Evolutionary conservation across 768 basidiomycete genomes (phyloP).

Genomic region (Hygrophoropsis aurantiaca): DNA sequence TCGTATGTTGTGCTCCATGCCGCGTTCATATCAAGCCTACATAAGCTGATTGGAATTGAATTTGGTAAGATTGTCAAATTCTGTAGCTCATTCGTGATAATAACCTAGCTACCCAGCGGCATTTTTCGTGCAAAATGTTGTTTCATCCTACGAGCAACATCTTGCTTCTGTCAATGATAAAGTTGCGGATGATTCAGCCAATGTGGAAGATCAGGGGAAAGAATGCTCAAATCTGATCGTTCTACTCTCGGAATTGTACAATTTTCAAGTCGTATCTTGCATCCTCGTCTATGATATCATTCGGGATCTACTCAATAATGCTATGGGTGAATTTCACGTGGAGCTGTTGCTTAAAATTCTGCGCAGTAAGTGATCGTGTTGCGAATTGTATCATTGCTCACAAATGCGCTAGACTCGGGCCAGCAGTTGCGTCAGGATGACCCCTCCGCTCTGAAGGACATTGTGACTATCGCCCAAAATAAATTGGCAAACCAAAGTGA

Average conservation of each 20-base stretch:
- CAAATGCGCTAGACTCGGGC: constrained; percentile 71
- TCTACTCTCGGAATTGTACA: constrained; percentile 90
- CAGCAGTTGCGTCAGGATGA: constrained; percentile 90
- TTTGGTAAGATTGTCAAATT: constrained; percentile 63
- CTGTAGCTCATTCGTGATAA: neutral
- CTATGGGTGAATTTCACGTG: constrained; percentile 75
- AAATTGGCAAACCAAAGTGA: constrained; percentile 57
- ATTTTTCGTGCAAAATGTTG: constrained; percentile 73
- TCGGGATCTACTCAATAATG: constrained; percentile 62
- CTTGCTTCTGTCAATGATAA: constrained; percentile 35
- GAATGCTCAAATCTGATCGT: constrained; percentile 87
- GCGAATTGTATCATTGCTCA: neutral
- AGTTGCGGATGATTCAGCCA: constrained; percentile 9
- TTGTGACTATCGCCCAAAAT: constrained; percentile 76
- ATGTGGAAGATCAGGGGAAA: constrained; percentile 59
- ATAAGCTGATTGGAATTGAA: constrained; percentile 82
- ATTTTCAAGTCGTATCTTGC: constrained; percentile 91
- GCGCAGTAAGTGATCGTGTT: constrained; percentile 53
- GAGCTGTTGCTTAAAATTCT: constrained; percentile 86
- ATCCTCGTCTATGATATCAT: constrained; percentile 90
- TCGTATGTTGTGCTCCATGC: constrained; percentile 89
- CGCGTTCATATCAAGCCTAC: constrained; percentile 76
- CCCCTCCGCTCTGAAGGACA: constrained; percentile 88
- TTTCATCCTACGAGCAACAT: constrained; percentile 65
- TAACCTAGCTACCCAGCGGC: constrained; percentile 52